These are phyloP conservation scores for Podila verticillata DNA, from an alignment of 192 early-diverging fungal genomes.

Conservation along the genomic window DNA sequence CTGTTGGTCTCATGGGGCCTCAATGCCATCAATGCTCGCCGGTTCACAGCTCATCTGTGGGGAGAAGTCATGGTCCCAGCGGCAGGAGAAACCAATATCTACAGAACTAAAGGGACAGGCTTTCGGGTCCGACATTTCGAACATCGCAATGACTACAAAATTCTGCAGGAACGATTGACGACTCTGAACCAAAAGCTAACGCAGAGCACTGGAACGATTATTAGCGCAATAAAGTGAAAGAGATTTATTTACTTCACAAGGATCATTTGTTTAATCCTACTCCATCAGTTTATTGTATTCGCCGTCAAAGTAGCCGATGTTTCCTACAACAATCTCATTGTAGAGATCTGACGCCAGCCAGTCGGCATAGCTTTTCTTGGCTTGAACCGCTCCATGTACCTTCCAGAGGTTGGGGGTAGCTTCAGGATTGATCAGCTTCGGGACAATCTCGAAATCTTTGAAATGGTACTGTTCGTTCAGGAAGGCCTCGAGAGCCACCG, in stretches of 20 bases:
- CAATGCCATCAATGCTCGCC: slow-evolving; percentile 21
- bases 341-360: slow-evolving; percentile 6
- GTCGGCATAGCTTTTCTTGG: slow-evolving; percentile 9
- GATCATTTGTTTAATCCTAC: no score
- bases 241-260: no score
- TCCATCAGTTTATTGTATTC: slow-evolving; percentile 9
- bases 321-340: not conserved
- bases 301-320: not conserved
- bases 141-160: slow-evolving; percentile 12
- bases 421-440: not conserved
- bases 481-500: slow-evolving; percentile 1
- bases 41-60: slow-evolving; percentile 41
- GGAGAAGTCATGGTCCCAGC: slow-evolving; percentile 26
- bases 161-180: not conserved
- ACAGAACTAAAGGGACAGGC: slow-evolving; percentile 14
- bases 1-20: slow-evolving; percentile 36
- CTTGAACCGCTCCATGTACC: slow-evolving; percentile 5
- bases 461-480: slow-evolving; percentile 14
- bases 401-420: slow-evolving; percentile 22
- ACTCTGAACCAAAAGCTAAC: slow-evolving; percentile 11
- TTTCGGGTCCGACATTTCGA: slow-evolving; percentile 23
- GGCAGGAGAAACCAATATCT: slow-evolving; percentile 28
- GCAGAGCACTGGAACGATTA: not conserved
- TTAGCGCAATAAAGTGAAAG: no score
- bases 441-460: slow-evolving; percentile 10